phyloP scores from a whole-genome alignment of 495 filamentous ascomycete genomes.

The Trichoderma orchidacearum region DNA sequence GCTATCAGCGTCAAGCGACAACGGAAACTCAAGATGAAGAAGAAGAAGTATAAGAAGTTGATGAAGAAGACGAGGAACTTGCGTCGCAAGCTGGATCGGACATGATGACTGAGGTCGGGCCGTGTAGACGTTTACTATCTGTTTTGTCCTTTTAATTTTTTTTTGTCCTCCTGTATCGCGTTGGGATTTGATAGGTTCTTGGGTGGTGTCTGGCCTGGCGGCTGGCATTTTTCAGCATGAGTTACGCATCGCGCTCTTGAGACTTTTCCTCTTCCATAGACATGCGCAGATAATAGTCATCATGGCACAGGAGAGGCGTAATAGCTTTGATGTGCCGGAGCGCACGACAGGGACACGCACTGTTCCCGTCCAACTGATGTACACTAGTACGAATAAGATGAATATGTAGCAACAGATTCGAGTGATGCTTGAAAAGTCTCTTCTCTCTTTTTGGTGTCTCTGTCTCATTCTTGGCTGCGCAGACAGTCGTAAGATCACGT shows the following conservation, averaged over 20 bases:
- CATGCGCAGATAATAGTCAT: background rate
- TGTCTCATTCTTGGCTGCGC: too few species aligned
- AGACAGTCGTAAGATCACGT: too few species aligned
- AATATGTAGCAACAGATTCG: background rate
- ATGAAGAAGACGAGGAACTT: slow-evolving; percentile 81
- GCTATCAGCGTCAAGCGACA: slow-evolving; percentile 80
- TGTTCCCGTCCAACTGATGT: background rate
- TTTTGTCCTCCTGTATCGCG: background rate
- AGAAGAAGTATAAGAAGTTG: slow-evolving; percentile 99
- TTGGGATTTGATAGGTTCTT: background rate
- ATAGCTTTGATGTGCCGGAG: background rate
- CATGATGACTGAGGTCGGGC: slow-evolving; percentile 15
- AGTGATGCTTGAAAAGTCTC: background rate
- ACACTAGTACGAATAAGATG: background rate
- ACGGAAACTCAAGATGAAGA: slow-evolving; percentile 96
- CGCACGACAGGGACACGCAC: background rate
- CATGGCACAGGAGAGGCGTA: too few species aligned
- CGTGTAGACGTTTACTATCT: background rate
- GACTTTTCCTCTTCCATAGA: background rate
- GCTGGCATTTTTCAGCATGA: background rate
- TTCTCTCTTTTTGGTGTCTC: too few species aligned
- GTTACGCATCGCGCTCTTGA: background rate
- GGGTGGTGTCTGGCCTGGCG: slow-evolving; percentile 1
- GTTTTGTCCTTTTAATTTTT: too few species aligned
- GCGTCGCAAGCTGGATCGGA: slow-evolving; percentile 70